These are phyloP conservation scores for Exophiala phaeomuriformis DNA, from an alignment of 2,329 filamentous ascomycete species.

Conservation along the genomic window DNA sequence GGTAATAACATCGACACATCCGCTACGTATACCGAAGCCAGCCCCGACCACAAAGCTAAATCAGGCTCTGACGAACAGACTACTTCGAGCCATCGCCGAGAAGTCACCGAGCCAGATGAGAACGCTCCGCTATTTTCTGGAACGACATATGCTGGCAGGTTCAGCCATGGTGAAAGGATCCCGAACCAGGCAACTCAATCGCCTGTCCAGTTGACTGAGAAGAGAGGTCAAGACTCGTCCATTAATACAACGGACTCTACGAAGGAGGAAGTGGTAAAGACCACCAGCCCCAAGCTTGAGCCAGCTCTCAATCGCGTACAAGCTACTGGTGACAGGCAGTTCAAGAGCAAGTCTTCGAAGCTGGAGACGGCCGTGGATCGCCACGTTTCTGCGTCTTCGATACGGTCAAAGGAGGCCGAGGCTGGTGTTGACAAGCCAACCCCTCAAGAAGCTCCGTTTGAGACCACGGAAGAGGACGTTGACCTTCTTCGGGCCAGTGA, in stretches of 20 bases:
- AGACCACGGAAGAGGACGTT: slow-evolving; percentile 27
- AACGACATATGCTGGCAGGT: slow-evolving; percentile 22
- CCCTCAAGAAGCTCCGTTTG: neutral
- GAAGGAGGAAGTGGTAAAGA: neutral
- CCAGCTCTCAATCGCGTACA: slow-evolving; percentile 20
- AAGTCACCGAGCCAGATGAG: slow-evolving; percentile 18
- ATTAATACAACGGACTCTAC: neutral
- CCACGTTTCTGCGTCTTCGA: neutral
- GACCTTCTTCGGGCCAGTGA: slow-evolving; percentile 34
- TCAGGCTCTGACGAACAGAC: neutral
- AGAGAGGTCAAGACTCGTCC: slow-evolving; percentile 13
- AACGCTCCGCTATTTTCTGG: slow-evolving; percentile 25
- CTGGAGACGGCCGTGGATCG: slow-evolving; percentile 16
- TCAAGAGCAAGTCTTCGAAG: neutral
- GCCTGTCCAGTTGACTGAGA: slow-evolving; percentile 11
- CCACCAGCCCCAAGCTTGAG: slow-evolving; percentile 7
- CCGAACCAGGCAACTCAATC: slow-evolving; percentile 1
- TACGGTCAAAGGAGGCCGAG: neutral
- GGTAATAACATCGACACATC: slow-evolving; percentile 27
- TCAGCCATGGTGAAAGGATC: neutral
- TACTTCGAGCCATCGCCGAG: slow-evolving; percentile 3
- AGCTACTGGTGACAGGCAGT: neutral
- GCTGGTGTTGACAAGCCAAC: neutral
- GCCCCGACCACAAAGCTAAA: neutral
- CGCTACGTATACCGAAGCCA: slow-evolving; percentile 17